A percentile compares a stretch with the other conserved stretches of the same genome.
Evolutionary conservation across 306 rosid species (phyloP).

Genomic region (Benincasa hispida): DNA sequence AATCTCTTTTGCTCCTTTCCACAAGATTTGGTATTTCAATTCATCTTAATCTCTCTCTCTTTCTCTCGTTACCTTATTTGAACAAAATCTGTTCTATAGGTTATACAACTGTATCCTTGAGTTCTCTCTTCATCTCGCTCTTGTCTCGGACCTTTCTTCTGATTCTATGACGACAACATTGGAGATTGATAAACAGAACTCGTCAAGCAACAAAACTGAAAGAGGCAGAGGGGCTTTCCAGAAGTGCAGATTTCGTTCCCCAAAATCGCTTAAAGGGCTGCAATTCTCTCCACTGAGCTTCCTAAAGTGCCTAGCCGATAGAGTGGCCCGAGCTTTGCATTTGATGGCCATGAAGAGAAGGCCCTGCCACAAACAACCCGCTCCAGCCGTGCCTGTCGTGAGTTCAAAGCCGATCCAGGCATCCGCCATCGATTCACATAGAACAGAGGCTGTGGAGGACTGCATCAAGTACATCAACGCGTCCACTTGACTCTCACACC

Average conservation of each 20-base stretch:
- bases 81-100: too few species aligned
- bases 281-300: constrained; percentile 25
- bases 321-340: constrained; percentile 33
- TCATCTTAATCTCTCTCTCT: neutral
- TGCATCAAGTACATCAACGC: constrained; percentile 81
- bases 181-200: constrained; percentile 16
- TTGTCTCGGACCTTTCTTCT: constrained; percentile 1
- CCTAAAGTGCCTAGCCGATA: constrained; percentile 47
- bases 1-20: neutral
- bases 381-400: constrained; percentile 10
- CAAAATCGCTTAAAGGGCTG: constrained; percentile 14
- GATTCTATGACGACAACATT: neutral
- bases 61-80: neutral
- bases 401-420: constrained; percentile 25
- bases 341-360: constrained; percentile 21
- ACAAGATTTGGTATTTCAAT: neutral
- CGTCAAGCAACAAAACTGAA: constrained; percentile 11
- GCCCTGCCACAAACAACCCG: constrained; percentile 16
- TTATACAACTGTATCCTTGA: too few species aligned
- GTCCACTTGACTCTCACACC: constrained; percentile 35
- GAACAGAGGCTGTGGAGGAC: constrained; percentile 69
- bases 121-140: neutral
- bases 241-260: constrained; percentile 14
- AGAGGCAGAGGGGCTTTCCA: constrained; percentile 7
- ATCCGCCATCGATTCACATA: constrained; percentile 36